phyloP scores from a whole-genome alignment of 306 rosid species.

The Elaeagnus macrophylla region DNA sequence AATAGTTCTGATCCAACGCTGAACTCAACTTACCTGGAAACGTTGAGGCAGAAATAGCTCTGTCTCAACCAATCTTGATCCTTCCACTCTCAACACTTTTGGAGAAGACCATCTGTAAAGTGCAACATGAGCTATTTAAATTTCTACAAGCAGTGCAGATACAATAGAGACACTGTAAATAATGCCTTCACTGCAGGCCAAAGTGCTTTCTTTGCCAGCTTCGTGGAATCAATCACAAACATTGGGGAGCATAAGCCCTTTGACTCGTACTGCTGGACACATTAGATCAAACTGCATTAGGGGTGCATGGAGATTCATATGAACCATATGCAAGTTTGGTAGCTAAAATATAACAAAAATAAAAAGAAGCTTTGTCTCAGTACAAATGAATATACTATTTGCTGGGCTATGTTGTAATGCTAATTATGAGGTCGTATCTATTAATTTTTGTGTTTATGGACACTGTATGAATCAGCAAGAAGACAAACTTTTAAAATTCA shows the following conservation, averaged over 20 bases:
- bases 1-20: conserved; percentile 6
- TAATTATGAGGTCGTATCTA: no score
- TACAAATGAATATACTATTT: neutral
- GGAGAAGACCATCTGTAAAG: conserved; percentile 5
- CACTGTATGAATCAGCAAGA: no score
- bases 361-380: neutral
- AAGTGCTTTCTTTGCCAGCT: conserved; percentile 9
- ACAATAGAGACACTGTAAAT: conserved; percentile 5
- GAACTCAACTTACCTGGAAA: conserved; percentile 10
- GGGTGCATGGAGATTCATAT: conserved; percentile 5
- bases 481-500: no score
- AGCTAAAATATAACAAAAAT: neutral
- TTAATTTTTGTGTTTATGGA: no score
- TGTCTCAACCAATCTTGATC: conserved; percentile 6
- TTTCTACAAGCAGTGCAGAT: conserved; percentile 7
- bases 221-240: conserved; percentile 20
- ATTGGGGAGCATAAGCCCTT: conserved; percentile 17
- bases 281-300: conserved; percentile 15
- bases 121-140: conserved; percentile 16
- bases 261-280: conserved; percentile 12
- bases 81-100: neutral
- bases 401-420: no score
- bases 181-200: neutral
- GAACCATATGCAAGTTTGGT: conserved; percentile 5
- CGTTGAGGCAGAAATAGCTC: neutral